These are phyloP conservation scores for Kwoniella pini DNA, from an alignment of 768 basidiomycete species.

Conservation along the genomic window DNA sequence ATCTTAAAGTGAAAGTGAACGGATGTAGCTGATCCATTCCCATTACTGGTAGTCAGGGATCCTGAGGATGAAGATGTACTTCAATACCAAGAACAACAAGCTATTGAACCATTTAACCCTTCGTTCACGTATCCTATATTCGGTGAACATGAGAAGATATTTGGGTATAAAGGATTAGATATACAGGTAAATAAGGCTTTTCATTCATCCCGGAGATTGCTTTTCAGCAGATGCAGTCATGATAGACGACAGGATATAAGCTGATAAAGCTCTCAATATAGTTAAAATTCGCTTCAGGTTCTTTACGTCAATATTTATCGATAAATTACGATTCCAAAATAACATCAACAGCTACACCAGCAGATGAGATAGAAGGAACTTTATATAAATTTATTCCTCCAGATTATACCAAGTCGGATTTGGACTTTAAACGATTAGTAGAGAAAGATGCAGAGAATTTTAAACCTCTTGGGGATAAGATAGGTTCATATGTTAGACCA, in stretches of 20 bases:
- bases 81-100: slow-evolving; percentile 62
- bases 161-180: slow-evolving; percentile 80
- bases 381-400: slow-evolving; percentile 75
- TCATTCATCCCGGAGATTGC: neutral
- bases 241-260: too few species aligned
- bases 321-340: slow-evolving; percentile 71
- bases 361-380: slow-evolving; percentile 82
- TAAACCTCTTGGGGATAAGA: slow-evolving; percentile 71
- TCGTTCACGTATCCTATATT: slow-evolving; percentile 95
- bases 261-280: slow-evolving; percentile 56
- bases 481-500: slow-evolving; percentile 72
- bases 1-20: too few species aligned
- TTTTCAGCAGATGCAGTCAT: neutral
- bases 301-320: slow-evolving; percentile 72
- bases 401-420: slow-evolving; percentile 70
- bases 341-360: slow-evolving; percentile 59
- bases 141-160: slow-evolving; percentile 94
- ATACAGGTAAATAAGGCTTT: slow-evolving; percentile 67
- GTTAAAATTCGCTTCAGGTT: slow-evolving; percentile 86
- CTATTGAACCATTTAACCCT: slow-evolving; percentile 69
- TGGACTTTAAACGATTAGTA: slow-evolving; percentile 68
- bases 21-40: neutral
- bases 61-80: slow-evolving; percentile 65
- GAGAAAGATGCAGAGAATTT: slow-evolving; percentile 77
- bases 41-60: slow-evolving; percentile 63